Base-by-base conservation (phyloP, 176 grass and related monocot species). In the Metroxylon sagu region DNA sequence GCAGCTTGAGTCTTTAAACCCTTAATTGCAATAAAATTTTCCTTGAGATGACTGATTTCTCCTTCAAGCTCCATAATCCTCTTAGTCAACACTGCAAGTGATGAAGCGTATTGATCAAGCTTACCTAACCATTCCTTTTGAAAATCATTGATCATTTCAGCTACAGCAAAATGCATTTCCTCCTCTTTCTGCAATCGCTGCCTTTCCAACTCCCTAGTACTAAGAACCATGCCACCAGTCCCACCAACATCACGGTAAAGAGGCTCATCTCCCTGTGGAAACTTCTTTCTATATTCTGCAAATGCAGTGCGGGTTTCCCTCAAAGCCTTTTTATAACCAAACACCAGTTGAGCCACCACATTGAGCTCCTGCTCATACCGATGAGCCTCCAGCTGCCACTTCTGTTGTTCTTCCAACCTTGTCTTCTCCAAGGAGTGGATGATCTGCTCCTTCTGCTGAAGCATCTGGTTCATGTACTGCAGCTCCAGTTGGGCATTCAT, bases 341-440 rank as follows among this genome's bases (percentile, higher is more conserved):
- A 59, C 18, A 79, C 63, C 61, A 90, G 64, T 39, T 90, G 76
- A 5, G 72, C 82, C 79, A 90, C 80, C 61, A 83, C 72, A 76
- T 79, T 90, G 56, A 90, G 61, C 68, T 90, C 87, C 74, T 85
- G 72, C 69, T 90, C 82, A 16, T 79, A 90, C 5, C 72, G 76
- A 57, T 72, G 76, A 82, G 79, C 56, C 49, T 90, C 73, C 12
- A 71, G 15, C 69, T 85, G 87, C 73, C 62, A 77, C 61, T 77
- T 85, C 60, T 85, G 80, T 16, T 85, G 64, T 62, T 85, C 82
- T 63, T 85, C 87, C 71, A 77, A 57, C 56, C 72, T 79, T 65
- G 64, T 61, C 48, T 71, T 71, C 61, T 82, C 81, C 43, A 90
- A 53, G 3, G 87, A 77, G 26, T 82, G 79, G 53, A 90, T 80